Conservation (phyloP, 2,329 filamentous ascomycete species). For the Alternaria brassicae region DNA sequence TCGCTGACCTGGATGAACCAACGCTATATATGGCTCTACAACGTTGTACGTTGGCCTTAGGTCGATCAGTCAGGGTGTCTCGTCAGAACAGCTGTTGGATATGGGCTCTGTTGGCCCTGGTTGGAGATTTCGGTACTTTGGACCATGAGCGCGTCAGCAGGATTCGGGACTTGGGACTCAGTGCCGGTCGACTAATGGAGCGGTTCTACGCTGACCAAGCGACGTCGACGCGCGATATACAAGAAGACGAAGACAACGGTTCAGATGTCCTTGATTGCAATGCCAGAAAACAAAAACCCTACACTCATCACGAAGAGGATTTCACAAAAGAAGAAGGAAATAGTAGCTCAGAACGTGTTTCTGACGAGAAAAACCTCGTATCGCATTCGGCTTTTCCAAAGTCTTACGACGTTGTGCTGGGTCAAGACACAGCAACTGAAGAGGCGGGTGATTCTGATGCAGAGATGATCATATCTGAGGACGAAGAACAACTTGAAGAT, state of each 20-base stretch:
- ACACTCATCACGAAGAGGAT: not conserved
- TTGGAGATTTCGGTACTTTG: conserved; percentile 77
- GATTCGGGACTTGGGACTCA: conserved; percentile 80
- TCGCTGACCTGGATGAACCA: conserved; percentile 66
- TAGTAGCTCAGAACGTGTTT: not conserved
- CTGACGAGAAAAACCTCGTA: not conserved
- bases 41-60: conserved; percentile 67
- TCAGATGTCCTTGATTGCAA: not conserved
- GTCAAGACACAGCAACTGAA: not conserved
- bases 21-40: conserved; percentile 71
- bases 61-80: conserved; percentile 65
- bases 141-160: conserved; percentile 76
- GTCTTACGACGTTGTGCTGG: not conserved
- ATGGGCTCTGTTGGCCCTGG: conserved; percentile 79
- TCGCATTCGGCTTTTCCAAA: not conserved
- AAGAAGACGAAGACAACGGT: not conserved
- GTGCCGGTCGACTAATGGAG: conserved; percentile 68
- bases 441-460: conserved; percentile 18
- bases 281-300: not conserved
- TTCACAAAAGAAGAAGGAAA: not conserved
- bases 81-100: conserved; percentile 80
- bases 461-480: conserved; percentile 33
- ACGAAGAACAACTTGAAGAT: conserved; percentile 21
- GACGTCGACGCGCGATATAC: not conserved
- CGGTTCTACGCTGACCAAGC: conserved; percentile 19